Evolutionary conservation across 1,139 yeast genomes (phyloP).

Genomic region (Yamadazyma friedrichii): DNA sequence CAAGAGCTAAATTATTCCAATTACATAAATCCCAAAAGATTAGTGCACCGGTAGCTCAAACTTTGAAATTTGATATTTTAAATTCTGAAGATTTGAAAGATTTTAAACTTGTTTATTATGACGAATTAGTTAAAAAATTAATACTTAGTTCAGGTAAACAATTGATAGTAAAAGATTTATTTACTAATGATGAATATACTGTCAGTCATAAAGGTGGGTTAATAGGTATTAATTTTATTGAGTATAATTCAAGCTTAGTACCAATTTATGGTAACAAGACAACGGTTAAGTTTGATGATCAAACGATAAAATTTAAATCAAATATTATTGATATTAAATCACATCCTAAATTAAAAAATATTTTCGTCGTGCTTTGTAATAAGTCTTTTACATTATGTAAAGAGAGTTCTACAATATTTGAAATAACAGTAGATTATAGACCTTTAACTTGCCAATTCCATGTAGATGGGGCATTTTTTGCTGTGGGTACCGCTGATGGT

Average conservation of each 20-base stretch:
- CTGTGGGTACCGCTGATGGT: slow-evolving; percentile 41
- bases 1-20: slow-evolving; percentile 38
- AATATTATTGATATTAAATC: slow-evolving; percentile 23
- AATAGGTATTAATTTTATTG: slow-evolving; percentile 16
- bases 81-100: slow-evolving; percentile 11
- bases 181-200: slow-evolving; percentile 13
- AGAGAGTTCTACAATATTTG: slow-evolving; percentile 7
- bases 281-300: slow-evolving; percentile 17
- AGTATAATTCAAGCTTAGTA: slow-evolving; percentile 10
- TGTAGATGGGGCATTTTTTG: slow-evolving; percentile 64
- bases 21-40: slow-evolving; percentile 44
- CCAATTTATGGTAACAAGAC: slow-evolving; percentile 23
- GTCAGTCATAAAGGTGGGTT: slow-evolving; percentile 18
- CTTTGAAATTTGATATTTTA: slow-evolving; percentile 10
- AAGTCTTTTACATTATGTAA: slow-evolving; percentile 11
- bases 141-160: slow-evolving; percentile 25
- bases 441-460: slow-evolving; percentile 46
- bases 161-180: slow-evolving; percentile 20
- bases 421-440: slow-evolving; percentile 13
- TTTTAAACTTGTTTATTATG: slow-evolving; percentile 13
- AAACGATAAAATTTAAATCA: slow-evolving; percentile 11
- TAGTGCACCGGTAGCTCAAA: slow-evolving; percentile 25
- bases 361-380: slow-evolving; percentile 11
- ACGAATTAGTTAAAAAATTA: slow-evolving; percentile 15
- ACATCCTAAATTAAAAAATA: slow-evolving; percentile 20